A percentile compares a stretch with the other conserved stretches of the same genome.
These are phyloP conservation scores for Hericium erinaceus DNA, from an alignment of 768 basidiomycete genomes.

Conservation along the genomic window DNA sequence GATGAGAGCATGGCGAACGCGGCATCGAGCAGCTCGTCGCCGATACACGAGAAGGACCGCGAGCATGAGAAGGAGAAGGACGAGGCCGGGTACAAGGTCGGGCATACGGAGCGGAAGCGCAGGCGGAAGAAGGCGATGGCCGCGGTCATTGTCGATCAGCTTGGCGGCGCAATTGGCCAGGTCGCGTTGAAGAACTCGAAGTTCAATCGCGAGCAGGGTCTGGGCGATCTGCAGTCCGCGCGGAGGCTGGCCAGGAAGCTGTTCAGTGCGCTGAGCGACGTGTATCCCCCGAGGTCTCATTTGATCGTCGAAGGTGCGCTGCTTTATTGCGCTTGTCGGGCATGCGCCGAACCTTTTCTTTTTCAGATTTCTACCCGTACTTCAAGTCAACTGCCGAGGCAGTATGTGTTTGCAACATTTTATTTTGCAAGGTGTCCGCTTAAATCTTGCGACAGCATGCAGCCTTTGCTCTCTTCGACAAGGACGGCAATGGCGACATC, in stretches of 20 bases:
- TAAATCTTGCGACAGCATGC: constrained; percentile 34
- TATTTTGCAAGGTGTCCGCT: not conserved
- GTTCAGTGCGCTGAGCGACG: constrained; percentile 51
- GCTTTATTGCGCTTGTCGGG: not conserved
- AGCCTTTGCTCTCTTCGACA: constrained; percentile 66
- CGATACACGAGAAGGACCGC: constrained; percentile 1
- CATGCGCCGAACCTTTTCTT: constrained; percentile 1
- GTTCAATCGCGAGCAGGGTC: constrained; percentile 44
- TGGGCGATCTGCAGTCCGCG: constrained; percentile 54
- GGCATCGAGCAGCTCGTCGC: constrained; percentile 4
- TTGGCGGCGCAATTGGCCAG: constrained; percentile 59
- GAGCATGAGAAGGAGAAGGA: constrained; percentile 6
- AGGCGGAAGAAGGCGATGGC: constrained; percentile 45
- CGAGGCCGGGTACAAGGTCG: constrained; percentile 2
- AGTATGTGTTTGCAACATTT: constrained; percentile 27
- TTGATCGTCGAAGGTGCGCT: constrained; percentile 56
- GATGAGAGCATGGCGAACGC: not conserved
- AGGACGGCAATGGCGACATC: constrained; percentile 78
- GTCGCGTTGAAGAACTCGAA: constrained; percentile 60
- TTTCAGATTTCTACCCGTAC: constrained; percentile 67
- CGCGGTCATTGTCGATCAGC: constrained; percentile 61
- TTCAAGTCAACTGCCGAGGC: constrained; percentile 67
- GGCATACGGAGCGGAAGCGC: constrained; percentile 27
- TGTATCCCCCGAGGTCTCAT: constrained; percentile 48
- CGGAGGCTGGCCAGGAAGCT: constrained; percentile 59